These are phyloP conservation scores for Russula virescens DNA, from an alignment of 768 basidiomycete genomes.

Conservation along the genomic window DNA sequence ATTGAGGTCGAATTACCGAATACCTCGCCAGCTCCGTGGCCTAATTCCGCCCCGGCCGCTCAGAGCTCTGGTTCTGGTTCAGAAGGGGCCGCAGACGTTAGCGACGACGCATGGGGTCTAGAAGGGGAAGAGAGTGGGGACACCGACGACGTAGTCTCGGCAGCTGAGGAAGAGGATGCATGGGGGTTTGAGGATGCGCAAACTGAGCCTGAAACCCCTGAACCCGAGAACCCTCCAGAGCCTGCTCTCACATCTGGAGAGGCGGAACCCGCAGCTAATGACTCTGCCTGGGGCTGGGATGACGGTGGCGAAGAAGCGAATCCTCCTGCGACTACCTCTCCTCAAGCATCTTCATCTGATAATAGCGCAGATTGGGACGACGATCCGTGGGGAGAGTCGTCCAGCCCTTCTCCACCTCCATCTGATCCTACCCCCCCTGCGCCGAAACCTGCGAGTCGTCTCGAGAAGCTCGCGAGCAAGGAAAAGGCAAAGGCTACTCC, in stretches of 20 bases:
- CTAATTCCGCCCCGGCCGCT: neutral
- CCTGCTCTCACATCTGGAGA: conserved; percentile 10
- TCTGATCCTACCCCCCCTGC: conserved; percentile 31
- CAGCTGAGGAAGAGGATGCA: conserved; percentile 29
- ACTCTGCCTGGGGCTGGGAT: conserved; percentile 75
- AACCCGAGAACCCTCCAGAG: conserved; percentile 8
- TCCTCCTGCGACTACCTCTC: conserved; percentile 2
- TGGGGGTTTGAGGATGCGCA: conserved; percentile 40
- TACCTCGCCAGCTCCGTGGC: neutral
- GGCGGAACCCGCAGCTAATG: conserved; percentile 29
- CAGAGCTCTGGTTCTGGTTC: conserved; percentile 17
- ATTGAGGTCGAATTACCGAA: conserved; percentile 21
- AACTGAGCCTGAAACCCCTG: conserved; percentile 36
- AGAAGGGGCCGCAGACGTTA: conserved; percentile 23
- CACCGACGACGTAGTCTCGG: conserved; percentile 24
- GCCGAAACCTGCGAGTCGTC: conserved; percentile 50
- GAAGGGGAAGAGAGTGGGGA: conserved; percentile 35
- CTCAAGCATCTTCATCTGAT: conserved; percentile 6
- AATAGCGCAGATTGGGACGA: conserved; percentile 54
- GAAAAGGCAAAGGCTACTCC: conserved; percentile 41
- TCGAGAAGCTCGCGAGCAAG: conserved; percentile 54
- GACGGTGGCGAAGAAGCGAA: conserved; percentile 40
- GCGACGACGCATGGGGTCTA: conserved; percentile 41
- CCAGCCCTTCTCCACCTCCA: conserved; percentile 28
- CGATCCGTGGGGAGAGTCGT: conserved; percentile 60